A percentile compares a stretch with the other conserved stretches of the same genome.
These are phyloP conservation scores for Vigna angularis DNA, from an alignment of 306 rosid genomes.

Conservation along the genomic window DNA sequence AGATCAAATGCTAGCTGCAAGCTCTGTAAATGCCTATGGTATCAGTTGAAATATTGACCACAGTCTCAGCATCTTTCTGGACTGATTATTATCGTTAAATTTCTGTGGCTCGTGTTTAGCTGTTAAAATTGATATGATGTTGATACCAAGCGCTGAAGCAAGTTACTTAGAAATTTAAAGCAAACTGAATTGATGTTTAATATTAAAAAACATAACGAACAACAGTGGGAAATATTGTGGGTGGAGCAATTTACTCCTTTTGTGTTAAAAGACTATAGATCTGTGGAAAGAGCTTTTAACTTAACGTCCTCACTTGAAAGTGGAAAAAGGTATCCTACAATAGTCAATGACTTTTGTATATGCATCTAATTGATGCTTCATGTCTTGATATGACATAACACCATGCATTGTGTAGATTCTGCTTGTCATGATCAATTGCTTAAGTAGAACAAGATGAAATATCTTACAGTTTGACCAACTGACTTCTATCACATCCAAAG, in stretches of 20 bases:
- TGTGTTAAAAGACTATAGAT: not conserved
- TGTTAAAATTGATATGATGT: constrained; percentile 35
- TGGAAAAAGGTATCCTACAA: constrained; percentile 32
- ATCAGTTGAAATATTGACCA: constrained; percentile 9
- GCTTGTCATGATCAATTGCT: constrained; percentile 34
- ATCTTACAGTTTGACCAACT: constrained; percentile 38
- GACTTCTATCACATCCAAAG: constrained; percentile 29
- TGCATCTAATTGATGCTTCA: constrained; percentile 25
- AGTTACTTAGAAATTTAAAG: constrained; percentile 33
- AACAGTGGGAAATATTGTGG: constrained; percentile 3
- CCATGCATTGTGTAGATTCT: constrained; percentile 15
- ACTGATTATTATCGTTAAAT: constrained; percentile 18
- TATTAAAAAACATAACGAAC: not conserved
- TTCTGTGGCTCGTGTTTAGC: constrained; percentile 27
- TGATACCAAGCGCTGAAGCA: constrained; percentile 27
- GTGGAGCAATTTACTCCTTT: constrained; percentile 27
- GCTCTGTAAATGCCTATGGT: constrained; percentile 4
- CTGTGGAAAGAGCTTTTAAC: constrained; percentile 12
- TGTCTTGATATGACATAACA: constrained; percentile 40
- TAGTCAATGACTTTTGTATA: constrained; percentile 26
- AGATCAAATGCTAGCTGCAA: not conserved
- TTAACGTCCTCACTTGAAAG: constrained; percentile 13
- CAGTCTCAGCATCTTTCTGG: constrained; percentile 21
- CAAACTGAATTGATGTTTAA: constrained; percentile 28
- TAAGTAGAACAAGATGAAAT: constrained; percentile 26